Base-by-base conservation (phyloP, 768 basidiomycete genomes). In the Pilatotrama ljubarskyi region DNA sequence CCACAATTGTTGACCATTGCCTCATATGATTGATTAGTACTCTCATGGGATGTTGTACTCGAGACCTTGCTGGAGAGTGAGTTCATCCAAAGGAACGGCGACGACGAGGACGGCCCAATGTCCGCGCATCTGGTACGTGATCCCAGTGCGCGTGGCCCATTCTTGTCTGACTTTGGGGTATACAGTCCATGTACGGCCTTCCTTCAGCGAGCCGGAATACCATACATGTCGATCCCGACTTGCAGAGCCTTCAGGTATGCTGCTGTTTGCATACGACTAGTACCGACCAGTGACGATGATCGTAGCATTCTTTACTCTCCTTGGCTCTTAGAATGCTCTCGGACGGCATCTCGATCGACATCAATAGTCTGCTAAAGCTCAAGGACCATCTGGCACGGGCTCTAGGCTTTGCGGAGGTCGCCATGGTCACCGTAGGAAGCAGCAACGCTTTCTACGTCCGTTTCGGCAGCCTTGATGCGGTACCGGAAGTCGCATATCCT, bases 311-410 rank as follows among this genome's bases (percentile, higher is more conserved):
- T 1, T 67, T 86, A 20, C 61, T 89, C 24, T 72, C 81, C 14
- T 76, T 92, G 15, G 79, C 83, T 59, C 72, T 91, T 49, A 80
- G 83, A 51, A 86, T 90, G 84, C 76, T 91, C 32, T 77, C 84
- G 10, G 84, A 86, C 58, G 88, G 88, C 7, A 76, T 87, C 44
- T 52, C 72, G 15, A 78, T 86, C 49, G 84, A 85, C 55, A 54
- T 77, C 7, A 73, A 77, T 47, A 77, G 78, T 17, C 72, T 88
- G 8, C 74, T 89, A 63, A 84, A 82, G 66, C 71, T 92, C 67
- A 91, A 92, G 68, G 64, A 68, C 17, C 72, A 75, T 53, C 62
- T 79, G 8, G 77, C 77, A 17, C 76, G 80, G 58, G 66, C 84
- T 13, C 55, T 86, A 17, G 89, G 88, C 2, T 91, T 87, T 64